Evolutionary conservation across 495 filamentous ascomycete genomes (phyloP).

Genomic region (Parathielavia appendiculata): DNA sequence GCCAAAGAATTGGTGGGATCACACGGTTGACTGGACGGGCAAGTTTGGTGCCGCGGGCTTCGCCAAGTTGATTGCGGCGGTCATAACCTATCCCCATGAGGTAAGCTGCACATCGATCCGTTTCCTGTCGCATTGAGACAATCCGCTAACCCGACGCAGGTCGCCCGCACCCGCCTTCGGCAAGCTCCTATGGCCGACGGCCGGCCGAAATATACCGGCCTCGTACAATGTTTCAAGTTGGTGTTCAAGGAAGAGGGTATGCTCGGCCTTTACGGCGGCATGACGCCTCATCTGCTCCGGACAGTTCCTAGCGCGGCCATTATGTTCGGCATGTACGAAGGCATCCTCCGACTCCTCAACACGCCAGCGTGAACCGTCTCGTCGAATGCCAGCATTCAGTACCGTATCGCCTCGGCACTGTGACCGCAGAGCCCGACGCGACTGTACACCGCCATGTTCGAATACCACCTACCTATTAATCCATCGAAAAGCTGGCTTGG

Average conservation of each 20-base stretch:
- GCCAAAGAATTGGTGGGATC: conserved; percentile 57
- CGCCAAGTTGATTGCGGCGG: conserved; percentile 73
- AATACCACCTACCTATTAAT: conserved; percentile 4
- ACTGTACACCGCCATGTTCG: conserved; percentile 10
- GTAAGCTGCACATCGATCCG: conserved; percentile 37
- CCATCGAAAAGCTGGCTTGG: not conserved
- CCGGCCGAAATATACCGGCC: conserved; percentile 71
- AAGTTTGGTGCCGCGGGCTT: conserved; percentile 70
- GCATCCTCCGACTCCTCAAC: conserved; percentile 57
- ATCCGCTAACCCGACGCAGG: conserved; percentile 38
- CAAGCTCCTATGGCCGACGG: conserved; percentile 73
- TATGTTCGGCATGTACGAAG: conserved; percentile 90
- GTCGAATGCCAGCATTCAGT: not conserved
- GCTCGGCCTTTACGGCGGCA: conserved; percentile 72
- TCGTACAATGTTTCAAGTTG: conserved; percentile 74
- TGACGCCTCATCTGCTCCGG: conserved; percentile 80
- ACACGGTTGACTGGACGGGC: conserved; percentile 60
- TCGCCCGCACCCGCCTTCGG: conserved; percentile 73
- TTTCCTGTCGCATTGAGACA: not conserved
- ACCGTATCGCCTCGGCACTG: not conserved
- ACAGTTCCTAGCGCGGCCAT: conserved; percentile 86
- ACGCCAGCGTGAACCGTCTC: conserved; percentile 17
- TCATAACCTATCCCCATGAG: conserved; percentile 87
- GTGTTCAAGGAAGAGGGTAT: conserved; percentile 83
- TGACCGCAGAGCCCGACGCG: not conserved